phyloP scores from a whole-genome alignment of 371 early-diverging fungal genomes.

The Phascolomyces articulosus region DNA sequence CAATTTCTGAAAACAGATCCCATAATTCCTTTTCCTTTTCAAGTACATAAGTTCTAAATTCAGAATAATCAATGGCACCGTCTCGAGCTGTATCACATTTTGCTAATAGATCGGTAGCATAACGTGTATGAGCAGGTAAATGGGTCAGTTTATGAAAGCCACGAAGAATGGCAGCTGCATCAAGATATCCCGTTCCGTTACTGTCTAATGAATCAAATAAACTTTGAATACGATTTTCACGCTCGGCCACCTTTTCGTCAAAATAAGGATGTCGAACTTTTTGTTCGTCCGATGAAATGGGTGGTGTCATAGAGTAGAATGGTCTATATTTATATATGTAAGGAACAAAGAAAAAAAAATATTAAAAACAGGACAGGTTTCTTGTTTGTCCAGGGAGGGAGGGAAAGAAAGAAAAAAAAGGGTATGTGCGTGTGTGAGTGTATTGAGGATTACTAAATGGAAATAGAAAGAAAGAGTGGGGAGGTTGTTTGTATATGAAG shows the following conservation, averaged over 20 bases:
- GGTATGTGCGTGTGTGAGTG: too few species aligned
- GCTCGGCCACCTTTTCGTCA: constrained; percentile 50
- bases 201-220: constrained; percentile 51
- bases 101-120: constrained; percentile 55
- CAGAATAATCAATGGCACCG: constrained; percentile 67
- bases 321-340: neutral
- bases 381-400: neutral
- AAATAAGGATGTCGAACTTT: constrained; percentile 37
- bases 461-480: neutral
- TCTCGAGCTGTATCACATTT: constrained; percentile 65
- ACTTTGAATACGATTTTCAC: constrained; percentile 48
- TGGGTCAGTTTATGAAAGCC: constrained; percentile 52
- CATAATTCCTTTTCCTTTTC: constrained; percentile 72
- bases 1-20: constrained; percentile 70
- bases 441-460: too few species aligned
- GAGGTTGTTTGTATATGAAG: neutral
- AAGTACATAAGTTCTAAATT: constrained; percentile 72
- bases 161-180: constrained; percentile 50
- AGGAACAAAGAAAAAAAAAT: neutral
- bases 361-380: neutral
- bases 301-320: neutral
- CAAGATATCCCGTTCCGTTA: constrained; percentile 45
- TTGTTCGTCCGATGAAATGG: neutral
- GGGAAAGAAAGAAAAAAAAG: neutral
- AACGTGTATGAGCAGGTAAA: constrained; percentile 52